Base-by-base conservation (phyloP, 2,329 filamentous ascomycete species). In the Zarea fungicola region DNA sequence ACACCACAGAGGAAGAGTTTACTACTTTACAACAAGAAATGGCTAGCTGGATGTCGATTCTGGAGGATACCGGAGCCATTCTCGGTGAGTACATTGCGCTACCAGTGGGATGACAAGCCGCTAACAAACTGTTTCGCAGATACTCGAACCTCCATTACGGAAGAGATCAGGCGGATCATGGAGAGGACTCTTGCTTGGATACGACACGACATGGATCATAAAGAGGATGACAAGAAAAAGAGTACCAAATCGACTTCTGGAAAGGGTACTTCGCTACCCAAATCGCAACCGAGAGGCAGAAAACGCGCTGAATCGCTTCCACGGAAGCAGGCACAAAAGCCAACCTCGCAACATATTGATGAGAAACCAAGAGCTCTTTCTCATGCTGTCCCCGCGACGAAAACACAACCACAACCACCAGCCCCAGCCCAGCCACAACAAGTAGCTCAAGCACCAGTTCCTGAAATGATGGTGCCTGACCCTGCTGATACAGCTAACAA, bases 1-100 rank as follows among this genome's bases (percentile, higher is more conserved):
- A 78, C 9, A 78, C 81, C 10, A 80, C 77, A 0, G 66, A 72
- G 0, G 71, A 72, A 2, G 80, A 87, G 50, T 68, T 90, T 46
- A 70, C 74, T 14, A 66, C 65, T n/a, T 68, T 92, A 42, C 77
- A 76, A 53, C 66, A 71, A 8, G 84, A 90, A 46, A 89, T 89
- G 84, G 74, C 78, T 26, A 66, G 73, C 19, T 91, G 87, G 83
- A 68, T 88, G 41, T 72, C 74, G 28, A 77, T 91, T 35, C 75
- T 92, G 54, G 76, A 76, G 23, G 83, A 88, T 50, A 81, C 83
- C 41, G 80, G 83, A 18, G 69, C 71, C 32, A 67, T 88, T n/a
- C 66, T 89, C 35, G 84, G 85, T 87, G 71, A 64, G 76, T 71
- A 31, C 48, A 22, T 1, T 1, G 18, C 21, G 13, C 16, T 7